Base-by-base conservation (phyloP, 208 protist genomes). In the Phytomonas francai region DNA sequence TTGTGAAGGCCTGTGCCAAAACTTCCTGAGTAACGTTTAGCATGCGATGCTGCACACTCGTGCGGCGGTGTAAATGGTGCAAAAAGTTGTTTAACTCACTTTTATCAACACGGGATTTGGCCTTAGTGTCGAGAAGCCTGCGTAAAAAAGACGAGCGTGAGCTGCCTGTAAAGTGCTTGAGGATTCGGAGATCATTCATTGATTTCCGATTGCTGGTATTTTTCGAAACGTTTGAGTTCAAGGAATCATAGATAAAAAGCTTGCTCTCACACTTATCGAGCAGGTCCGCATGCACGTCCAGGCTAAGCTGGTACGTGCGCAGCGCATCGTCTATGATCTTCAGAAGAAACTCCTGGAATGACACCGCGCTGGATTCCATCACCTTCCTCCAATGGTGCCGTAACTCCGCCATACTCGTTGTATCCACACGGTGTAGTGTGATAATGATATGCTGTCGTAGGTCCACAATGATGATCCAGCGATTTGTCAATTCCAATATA, bases 41-140 rank as follows among this genome's bases (percentile, higher is more conserved):
- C 75, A 89, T 87, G 34, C 89, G 87, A 64, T 89, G 79, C 73
- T 93, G 85, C 67, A 93, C 89, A 63, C 76, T 88, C 2, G 89
- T 89, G 30, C 89, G 89, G 56, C 89, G 87, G 73, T 95, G 85
- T 28, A 95, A 72, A 67, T 93, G 89, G 61, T 95, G 85, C 28
- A 95, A 74, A 71, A 94, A 94, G 58, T 81, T 86, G 68, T 92
- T 94, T 83, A 92, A 91, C 56, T 85, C 77, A 14, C 81, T 72
- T 66, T 94, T 94, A 62, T 87, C 75, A 63, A 91, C 79, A 11
- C 78, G 75, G 11, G 54, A 71, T 36, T 36, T 64, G 65, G 81
- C 76, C 16, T 87, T 75, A 7, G 61, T 27, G 69, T 94, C 83
- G 4, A 94, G 77, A 59, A 94, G 77, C 14, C 83, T 72, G 22